A percentile compares a stretch with the other conserved stretches of the same genome.
These are phyloP conservation scores for Fusarium sterilihyphosum DNA, from an alignment of 2,329 filamentous ascomycete species.

Conservation along the genomic window DNA sequence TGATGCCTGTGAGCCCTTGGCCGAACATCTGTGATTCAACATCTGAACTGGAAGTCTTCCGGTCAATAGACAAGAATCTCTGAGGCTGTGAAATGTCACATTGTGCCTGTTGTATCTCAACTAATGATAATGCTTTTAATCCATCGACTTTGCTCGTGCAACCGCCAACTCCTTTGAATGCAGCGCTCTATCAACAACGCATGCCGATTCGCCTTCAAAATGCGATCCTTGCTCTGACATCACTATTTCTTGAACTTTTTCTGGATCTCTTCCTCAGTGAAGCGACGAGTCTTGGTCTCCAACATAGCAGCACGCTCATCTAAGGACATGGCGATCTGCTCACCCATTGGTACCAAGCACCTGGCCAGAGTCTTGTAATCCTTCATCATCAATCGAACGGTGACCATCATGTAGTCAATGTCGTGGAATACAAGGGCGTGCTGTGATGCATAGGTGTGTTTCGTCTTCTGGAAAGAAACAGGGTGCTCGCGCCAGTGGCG, in stretches of 20 bases:
- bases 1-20: neutral
- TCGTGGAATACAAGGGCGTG: conserved; percentile 81
- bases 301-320: conserved; percentile 48
- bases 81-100: rapidly evolving
- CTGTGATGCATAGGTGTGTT: conserved; percentile 72
- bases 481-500: conserved; percentile 87
- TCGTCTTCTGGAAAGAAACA: conserved; percentile 75
- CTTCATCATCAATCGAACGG: conserved; percentile 72
- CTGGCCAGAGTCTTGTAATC: conserved; percentile 76
- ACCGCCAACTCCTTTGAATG: neutral
- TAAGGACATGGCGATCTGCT: conserved; percentile 73
- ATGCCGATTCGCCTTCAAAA: too few relatives aligned
- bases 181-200: neutral
- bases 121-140: neutral
- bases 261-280: conserved; percentile 40
- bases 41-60: neutral
- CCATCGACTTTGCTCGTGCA: neutral
- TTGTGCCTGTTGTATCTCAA: neutral
- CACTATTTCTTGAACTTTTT: conserved; percentile 33
- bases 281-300: conserved; percentile 37
- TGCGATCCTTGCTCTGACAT: neutral
- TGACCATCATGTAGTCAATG: conserved; percentile 84
- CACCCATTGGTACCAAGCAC: conserved; percentile 78
- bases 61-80: too few relatives aligned
- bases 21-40: neutral